A percentile compares a stretch with the other conserved stretches of the same genome.
Conservation (phyloP, 495 filamentous ascomycete species). For the Daldinia caldariorum region DNA sequence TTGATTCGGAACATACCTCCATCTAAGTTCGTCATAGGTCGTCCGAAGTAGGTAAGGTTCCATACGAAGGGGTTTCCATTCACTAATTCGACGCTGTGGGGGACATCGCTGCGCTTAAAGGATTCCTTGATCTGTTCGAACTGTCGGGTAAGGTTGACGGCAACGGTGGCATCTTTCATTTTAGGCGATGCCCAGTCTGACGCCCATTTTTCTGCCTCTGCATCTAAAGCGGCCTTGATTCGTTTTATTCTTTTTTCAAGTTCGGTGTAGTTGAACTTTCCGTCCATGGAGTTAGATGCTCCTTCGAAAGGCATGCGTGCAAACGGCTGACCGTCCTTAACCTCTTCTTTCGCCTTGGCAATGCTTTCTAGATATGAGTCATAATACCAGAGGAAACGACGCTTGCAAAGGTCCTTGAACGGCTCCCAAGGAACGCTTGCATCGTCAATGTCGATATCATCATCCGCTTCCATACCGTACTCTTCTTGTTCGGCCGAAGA, state of each 20-base stretch:
- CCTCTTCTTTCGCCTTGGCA: conserved; percentile 66
- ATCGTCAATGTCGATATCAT: conserved; percentile 56
- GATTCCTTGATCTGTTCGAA: conserved; percentile 82
- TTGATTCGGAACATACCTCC: conserved; percentile 88
- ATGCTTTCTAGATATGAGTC: conserved; percentile 82
- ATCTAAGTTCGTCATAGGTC: conserved; percentile 92
- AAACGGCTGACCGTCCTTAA: conserved; percentile 70
- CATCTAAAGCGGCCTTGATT: conserved; percentile 73
- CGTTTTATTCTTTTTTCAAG: conserved; percentile 72
- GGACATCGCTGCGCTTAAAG: conserved; percentile 72
- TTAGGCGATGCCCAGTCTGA: conserved; percentile 70
- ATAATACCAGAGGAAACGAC: conserved; percentile 95
- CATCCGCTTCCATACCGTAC: conserved; percentile 61
- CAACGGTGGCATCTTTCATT: conserved; percentile 74
- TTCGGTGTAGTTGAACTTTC: conserved; percentile 83
- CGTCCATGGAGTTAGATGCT: conserved; percentile 82
- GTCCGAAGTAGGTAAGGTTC: conserved; percentile 82
- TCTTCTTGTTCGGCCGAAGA: conserved; percentile 60
- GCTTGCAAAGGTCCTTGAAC: conserved; percentile 90
- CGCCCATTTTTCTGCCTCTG: conserved; percentile 78
- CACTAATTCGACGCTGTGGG: conserved; percentile 77
- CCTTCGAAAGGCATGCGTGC: conserved; percentile 86
- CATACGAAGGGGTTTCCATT: conserved; percentile 76
- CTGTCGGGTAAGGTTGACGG: conserved; percentile 82
- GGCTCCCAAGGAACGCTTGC: conserved; percentile 69